Evolutionary conservation across 768 basidiomycete species (phyloP).

Genomic region (Piloderma croceum): DNA sequence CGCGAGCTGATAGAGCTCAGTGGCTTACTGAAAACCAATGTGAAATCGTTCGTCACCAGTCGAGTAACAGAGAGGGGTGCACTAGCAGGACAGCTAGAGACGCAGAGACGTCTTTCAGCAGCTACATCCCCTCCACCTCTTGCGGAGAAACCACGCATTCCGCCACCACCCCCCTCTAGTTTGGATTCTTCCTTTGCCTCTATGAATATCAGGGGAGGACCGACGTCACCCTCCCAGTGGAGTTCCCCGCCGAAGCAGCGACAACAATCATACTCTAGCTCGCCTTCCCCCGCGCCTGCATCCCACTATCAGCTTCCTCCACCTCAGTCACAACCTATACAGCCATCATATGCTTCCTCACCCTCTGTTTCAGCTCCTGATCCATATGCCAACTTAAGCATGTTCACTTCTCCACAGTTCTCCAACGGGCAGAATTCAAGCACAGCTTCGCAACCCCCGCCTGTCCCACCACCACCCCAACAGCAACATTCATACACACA

Average conservation of each 20-base stretch:
- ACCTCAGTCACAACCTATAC: slow-evolving; percentile 3
- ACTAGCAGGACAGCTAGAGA: slow-evolving; percentile 64
- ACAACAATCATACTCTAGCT: no score
- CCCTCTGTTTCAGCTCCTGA: slow-evolving; percentile 11
- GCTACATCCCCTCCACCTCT: slow-evolving; percentile 30
- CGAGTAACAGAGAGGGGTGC: slow-evolving; percentile 67
- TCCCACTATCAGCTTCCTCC: neutral
- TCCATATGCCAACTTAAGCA: slow-evolving; percentile 31
- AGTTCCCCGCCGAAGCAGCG: neutral
- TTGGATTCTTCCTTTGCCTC: slow-evolving; percentile 47
- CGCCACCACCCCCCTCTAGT: slow-evolving; percentile 40
- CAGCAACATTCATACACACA: slow-evolving; percentile 13
- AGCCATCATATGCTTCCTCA: neutral
- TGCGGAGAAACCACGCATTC: slow-evolving; percentile 44
- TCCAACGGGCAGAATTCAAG: slow-evolving; percentile 7
- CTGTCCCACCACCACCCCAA: slow-evolving; percentile 21
- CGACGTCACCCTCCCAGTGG: slow-evolving; percentile 16
- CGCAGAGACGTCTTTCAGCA: slow-evolving; percentile 56
- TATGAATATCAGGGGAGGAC: slow-evolving; percentile 44
- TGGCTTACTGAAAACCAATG: slow-evolving; percentile 49
- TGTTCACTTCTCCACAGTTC: slow-evolving; percentile 13
- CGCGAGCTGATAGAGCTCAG: slow-evolving; percentile 66
- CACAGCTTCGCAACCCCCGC: slow-evolving; percentile 10
- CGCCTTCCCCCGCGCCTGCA: slow-evolving; percentile 7
- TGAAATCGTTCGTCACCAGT: slow-evolving; percentile 54